Conservation (phyloP, 306 rosid genomes). For the Malus sieversii region DNA sequence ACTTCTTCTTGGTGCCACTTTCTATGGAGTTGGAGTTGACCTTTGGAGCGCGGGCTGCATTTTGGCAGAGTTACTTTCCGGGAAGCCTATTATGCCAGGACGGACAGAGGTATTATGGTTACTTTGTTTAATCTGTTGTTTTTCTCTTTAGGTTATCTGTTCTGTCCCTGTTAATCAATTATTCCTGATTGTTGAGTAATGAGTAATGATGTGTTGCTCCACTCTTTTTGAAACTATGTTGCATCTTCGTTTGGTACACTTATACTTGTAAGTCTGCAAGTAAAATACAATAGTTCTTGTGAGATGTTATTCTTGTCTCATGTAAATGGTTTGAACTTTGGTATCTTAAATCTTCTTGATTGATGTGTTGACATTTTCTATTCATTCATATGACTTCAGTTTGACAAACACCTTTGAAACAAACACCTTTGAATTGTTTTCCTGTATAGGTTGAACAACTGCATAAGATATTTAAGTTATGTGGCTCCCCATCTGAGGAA, state of each 20-base stretch:
- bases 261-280: not conserved
- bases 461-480: conserved; percentile 91
- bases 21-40: conserved; percentile 62
- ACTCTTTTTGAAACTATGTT: not conserved
- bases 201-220: conserved; percentile 4
- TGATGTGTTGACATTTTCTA: not conserved
- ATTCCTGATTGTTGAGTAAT: conserved; percentile 1
- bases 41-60: conserved; percentile 98
- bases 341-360: not conserved
- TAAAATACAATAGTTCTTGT: not conserved
- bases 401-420: conserved; percentile 26
- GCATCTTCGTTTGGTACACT: not conserved
- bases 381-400: conserved; percentile 15
- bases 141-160: not conserved
- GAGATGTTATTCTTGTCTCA: not conserved
- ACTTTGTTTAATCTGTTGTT: conserved; percentile 7
- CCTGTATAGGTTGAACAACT: conserved; percentile 81
- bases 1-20: conserved; percentile 84
- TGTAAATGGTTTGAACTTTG: not conserved
- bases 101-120: conserved; percentile 73
- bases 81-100: conserved; percentile 94
- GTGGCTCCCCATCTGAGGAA: conserved; percentile 90
- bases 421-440: conserved; percentile 24
- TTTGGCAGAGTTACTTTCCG: conserved; percentile 79
- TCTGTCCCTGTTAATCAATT: not conserved